Percentiles rank a stretch among this genome's conserved stretches.
These are phyloP conservation scores for Pseudonitzschia pungens DNA, from an alignment of 108 stramenopile species.

Conservation along the genomic window DNA sequence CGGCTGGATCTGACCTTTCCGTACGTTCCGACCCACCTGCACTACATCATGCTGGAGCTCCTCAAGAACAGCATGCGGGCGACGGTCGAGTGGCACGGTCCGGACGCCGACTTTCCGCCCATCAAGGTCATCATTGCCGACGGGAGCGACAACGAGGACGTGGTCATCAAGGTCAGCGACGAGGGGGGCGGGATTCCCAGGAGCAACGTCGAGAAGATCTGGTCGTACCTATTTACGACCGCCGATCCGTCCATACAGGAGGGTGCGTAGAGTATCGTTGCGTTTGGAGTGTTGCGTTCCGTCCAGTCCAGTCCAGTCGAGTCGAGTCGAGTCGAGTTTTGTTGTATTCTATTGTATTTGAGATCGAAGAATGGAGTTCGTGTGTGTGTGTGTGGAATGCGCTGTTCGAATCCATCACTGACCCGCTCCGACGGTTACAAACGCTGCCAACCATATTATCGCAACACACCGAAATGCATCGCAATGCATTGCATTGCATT, in stretches of 20 bases:
- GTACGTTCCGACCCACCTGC: constrained; percentile 88
- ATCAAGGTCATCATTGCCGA: constrained; percentile 97
- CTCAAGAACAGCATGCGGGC: constrained; percentile 99
- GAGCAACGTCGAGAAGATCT: constrained; percentile 91
- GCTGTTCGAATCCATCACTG: too few relatives aligned
- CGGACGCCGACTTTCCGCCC: constrained; percentile 89
- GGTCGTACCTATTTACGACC: constrained; percentile 93
- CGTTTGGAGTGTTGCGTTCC: neutral
- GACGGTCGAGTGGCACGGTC: constrained; percentile 94
- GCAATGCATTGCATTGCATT: too few relatives aligned
- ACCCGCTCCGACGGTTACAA: too few relatives aligned
- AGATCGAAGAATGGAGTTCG: neutral
- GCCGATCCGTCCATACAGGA: constrained; percentile 86
- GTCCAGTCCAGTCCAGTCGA: too few relatives aligned
- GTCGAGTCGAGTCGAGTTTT: too few relatives aligned
- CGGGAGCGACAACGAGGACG: constrained; percentile 97
- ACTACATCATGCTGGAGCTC: constrained; percentile 97
- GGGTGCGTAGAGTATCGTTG: constrained; percentile 54
- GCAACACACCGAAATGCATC: too few relatives aligned
- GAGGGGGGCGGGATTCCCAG: constrained; percentile 99
- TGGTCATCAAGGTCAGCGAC: constrained; percentile 98
- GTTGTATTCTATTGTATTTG: too few relatives aligned
- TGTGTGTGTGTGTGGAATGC: too few relatives aligned
- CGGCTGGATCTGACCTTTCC: constrained; percentile 93
- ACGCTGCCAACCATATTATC: too few relatives aligned